Evolutionary conservation across 2,329 filamentous ascomycete species (phyloP).

Genomic region (Myriosclerotinia curreyana): DNA sequence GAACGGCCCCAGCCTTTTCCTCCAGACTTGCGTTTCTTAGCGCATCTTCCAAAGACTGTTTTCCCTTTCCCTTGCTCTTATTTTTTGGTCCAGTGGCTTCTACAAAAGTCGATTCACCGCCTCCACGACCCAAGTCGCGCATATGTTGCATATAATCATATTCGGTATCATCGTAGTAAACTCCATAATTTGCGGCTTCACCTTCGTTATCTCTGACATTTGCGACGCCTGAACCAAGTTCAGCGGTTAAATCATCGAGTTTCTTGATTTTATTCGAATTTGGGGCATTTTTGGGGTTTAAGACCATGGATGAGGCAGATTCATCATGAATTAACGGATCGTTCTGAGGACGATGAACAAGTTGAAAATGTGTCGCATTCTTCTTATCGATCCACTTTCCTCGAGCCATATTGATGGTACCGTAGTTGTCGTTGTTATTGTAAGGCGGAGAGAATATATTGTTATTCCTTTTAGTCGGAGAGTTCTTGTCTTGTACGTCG

Average conservation of each 20-base stretch:
- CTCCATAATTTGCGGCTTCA: slow-evolving; percentile 88
- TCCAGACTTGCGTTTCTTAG: slow-evolving; percentile 60
- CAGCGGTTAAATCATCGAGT: slow-evolving; percentile 70
- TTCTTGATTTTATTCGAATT: slow-evolving; percentile 59
- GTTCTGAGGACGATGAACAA: slow-evolving; percentile 95
- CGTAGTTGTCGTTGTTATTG: not conserved
- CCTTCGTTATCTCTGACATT: slow-evolving; percentile 84
- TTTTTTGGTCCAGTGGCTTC: slow-evolving; percentile 62
- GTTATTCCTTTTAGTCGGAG: not conserved
- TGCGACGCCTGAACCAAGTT: slow-evolving; percentile 66
- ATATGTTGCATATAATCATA: slow-evolving; percentile 99
- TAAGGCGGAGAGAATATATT: not conserved
- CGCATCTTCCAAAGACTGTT: slow-evolving; percentile 78
- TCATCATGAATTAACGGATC: slow-evolving; percentile 95
- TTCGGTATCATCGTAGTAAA: slow-evolving; percentile 91
- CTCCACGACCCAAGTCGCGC: slow-evolving; percentile 73
- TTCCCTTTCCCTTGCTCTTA: slow-evolving; percentile 71
- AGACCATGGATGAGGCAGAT: slow-evolving; percentile 82
- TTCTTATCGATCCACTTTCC: slow-evolving; percentile 71
- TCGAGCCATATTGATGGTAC: slow-evolving; percentile 39
- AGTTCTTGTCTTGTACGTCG: not conserved
- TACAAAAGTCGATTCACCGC: slow-evolving; percentile 76
- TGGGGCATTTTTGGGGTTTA: slow-evolving; percentile 62
- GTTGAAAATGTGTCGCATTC: slow-evolving; percentile 84
- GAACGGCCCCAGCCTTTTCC: slow-evolving; percentile 53